Conservation (phyloP, 306 rosid species). For the Pterocarpus santalinus region DNA sequence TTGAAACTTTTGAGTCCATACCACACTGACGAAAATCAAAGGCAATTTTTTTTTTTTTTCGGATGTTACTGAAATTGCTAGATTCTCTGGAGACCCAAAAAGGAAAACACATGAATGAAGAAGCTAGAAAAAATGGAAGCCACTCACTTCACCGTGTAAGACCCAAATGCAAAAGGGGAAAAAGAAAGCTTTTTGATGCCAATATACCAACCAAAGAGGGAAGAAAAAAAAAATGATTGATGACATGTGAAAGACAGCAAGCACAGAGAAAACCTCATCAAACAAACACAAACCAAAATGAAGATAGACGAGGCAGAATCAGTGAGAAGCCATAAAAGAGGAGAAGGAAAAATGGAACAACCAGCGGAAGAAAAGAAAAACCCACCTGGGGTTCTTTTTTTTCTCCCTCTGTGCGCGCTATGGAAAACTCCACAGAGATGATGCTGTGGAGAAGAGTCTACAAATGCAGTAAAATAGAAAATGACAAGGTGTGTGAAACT, state of each 20-base stretch:
- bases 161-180: constrained; percentile 5
- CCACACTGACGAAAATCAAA: constrained; percentile 8
- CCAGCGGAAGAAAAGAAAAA: background rate
- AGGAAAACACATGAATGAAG: constrained; percentile 25
- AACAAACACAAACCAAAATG: constrained; percentile 13
- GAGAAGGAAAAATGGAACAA: background rate
- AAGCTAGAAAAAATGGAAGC: constrained; percentile 42
- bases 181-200: constrained; percentile 6
- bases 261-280: constrained; percentile 16
- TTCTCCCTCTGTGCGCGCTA: constrained; percentile 40
- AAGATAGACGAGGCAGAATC: constrained; percentile 26
- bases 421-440: constrained; percentile 55
- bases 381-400: constrained; percentile 53
- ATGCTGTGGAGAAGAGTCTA: constrained; percentile 30
- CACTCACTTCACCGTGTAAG: constrained; percentile 13
- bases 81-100: constrained; percentile 37
- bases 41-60: background rate
- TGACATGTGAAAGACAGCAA: constrained; percentile 26
- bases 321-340: constrained; percentile 15
- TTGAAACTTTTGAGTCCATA: constrained; percentile 44
- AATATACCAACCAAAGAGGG: background rate
- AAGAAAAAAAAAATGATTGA: constrained; percentile 36
- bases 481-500: constrained; percentile 58
- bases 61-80: constrained; percentile 13
- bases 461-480: constrained; percentile 58